Evolutionary conservation across 352 stramenopile genomes (phyloP).

Genomic region (Phytopythium ostracodes): DNA sequence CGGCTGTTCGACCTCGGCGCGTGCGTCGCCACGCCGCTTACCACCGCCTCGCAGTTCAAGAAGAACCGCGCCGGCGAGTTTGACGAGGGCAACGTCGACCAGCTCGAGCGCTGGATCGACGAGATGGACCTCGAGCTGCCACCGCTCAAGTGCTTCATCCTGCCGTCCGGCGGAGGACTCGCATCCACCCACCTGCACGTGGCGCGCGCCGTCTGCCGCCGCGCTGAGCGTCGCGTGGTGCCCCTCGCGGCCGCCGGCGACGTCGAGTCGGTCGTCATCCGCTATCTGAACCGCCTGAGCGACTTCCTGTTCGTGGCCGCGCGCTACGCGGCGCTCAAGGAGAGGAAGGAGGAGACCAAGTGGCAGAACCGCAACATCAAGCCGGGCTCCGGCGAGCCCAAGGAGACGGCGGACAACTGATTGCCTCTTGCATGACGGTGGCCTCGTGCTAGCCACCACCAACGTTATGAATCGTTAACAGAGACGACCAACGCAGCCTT

Average conservation of each 20-base stretch:
- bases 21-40: constrained; percentile 81
- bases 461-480: not conserved
- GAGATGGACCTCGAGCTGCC: constrained; percentile 81
- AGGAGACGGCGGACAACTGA: too few relatives aligned
- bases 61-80: constrained; percentile 60
- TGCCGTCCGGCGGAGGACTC: constrained; percentile 72
- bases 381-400: constrained; percentile 15
- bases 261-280: constrained; percentile 69
- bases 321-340: constrained; percentile 50
- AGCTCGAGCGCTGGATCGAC: constrained; percentile 86
- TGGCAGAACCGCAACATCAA: constrained; percentile 79
- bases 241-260: constrained; percentile 63
- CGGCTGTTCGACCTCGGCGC: constrained; percentile 89
- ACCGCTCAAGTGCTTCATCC: constrained; percentile 85
- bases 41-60: constrained; percentile 53
- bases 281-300: constrained; percentile 85
- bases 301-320: constrained; percentile 88
- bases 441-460: too few relatives aligned
- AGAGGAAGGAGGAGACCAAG: constrained; percentile 74
- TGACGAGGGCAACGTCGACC: constrained; percentile 55
- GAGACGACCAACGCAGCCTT: not conserved
- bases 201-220: constrained; percentile 76
- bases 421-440: too few relatives aligned
- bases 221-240: constrained; percentile 83
- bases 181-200: constrained; percentile 86